Percentiles rank a stretch among this genome's conserved stretches.
Conservation (phyloP, 345 rosid genomes). For the Pugionium dolabratum region DNA sequence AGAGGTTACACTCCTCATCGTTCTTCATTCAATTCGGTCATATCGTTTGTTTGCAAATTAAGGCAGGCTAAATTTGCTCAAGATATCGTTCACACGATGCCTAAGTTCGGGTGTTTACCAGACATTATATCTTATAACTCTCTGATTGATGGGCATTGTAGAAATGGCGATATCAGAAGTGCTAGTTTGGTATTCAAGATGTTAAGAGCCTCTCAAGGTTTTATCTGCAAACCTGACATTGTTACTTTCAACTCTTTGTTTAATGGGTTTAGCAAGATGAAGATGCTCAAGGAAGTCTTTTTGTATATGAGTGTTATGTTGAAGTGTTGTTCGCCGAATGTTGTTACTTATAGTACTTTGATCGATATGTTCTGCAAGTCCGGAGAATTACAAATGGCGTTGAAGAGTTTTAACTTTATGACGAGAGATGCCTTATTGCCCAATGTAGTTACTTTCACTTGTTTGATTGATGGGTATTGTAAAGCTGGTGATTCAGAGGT, state of each 20-base stretch:
- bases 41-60: slow-evolving; percentile 42
- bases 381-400: slow-evolving; percentile 38
- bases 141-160: slow-evolving; percentile 49
- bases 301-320: slow-evolving; percentile 49
- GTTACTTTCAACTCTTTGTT: slow-evolving; percentile 51
- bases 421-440: slow-evolving; percentile 43
- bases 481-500: slow-evolving; percentile 44
- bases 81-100: slow-evolving; percentile 41
- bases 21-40: slow-evolving; percentile 49
- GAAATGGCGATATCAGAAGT: slow-evolving; percentile 30
- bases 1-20: slow-evolving; percentile 46
- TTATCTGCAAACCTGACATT: slow-evolving; percentile 40
- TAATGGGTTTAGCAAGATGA: slow-evolving; percentile 49
- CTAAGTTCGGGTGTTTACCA: slow-evolving; percentile 39
- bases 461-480: slow-evolving; percentile 52
- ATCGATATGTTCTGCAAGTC: slow-evolving; percentile 46
- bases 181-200: slow-evolving; percentile 39
- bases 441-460: slow-evolving; percentile 48
- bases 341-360: slow-evolving; percentile 49
- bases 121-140: slow-evolving; percentile 50
- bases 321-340: slow-evolving; percentile 46
- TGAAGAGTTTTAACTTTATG: slow-evolving; percentile 41
- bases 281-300: slow-evolving; percentile 42
- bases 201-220: slow-evolving; percentile 35
- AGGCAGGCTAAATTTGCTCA: slow-evolving; percentile 43